These are phyloP conservation scores for Evansstolkia leycettana DNA, from an alignment of 495 filamentous ascomycete genomes.

Conservation along the genomic window DNA sequence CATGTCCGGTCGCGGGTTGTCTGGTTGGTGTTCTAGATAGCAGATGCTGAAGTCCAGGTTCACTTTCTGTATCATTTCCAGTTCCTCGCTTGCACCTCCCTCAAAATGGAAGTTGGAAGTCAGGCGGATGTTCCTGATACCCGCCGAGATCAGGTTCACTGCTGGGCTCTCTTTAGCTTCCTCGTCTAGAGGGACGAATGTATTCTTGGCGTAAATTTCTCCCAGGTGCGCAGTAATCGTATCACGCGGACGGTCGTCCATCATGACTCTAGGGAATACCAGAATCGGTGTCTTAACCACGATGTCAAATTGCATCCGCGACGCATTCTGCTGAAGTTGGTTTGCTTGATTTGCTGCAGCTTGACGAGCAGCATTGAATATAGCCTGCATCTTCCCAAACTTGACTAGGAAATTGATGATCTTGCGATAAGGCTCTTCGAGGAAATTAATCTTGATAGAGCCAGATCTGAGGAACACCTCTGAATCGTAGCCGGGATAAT, in stretches of 20 bases:
- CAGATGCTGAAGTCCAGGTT: slow-evolving; percentile 86
- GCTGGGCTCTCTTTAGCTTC: slow-evolving; percentile 56
- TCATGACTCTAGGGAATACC: slow-evolving; percentile 71
- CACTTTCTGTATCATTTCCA: slow-evolving; percentile 93
- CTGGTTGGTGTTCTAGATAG: slow-evolving; percentile 71
- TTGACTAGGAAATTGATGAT: slow-evolving; percentile 97
- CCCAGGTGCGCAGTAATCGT: slow-evolving; percentile 84
- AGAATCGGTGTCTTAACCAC: slow-evolving; percentile 89
- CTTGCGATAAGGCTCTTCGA: slow-evolving; percentile 94
- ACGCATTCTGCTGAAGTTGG: slow-evolving; percentile 79
- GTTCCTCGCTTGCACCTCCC: slow-evolving; percentile 60
- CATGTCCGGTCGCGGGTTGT: slow-evolving; percentile 72
- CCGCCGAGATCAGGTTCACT: slow-evolving; percentile 81
- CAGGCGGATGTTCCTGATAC: slow-evolving; percentile 81
- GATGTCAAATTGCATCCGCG: slow-evolving; percentile 86
- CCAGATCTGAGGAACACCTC: slow-evolving; percentile 80
- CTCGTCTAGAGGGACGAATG: slow-evolving; percentile 71
- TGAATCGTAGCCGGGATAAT: slow-evolving; percentile 91
- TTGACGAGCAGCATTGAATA: slow-evolving; percentile 92
- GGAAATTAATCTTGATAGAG: slow-evolving; percentile 90
- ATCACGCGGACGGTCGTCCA: slow-evolving; percentile 55
- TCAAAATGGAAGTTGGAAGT: slow-evolving; percentile 83
- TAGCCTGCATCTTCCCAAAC: slow-evolving; percentile 98
- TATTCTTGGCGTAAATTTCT: slow-evolving; percentile 94
- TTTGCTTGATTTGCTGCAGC: slow-evolving; percentile 91